A percentile compares a stretch with the other conserved stretches of the same genome.
phyloP scores from a whole-genome alignment of 225 moss, liverwort and hornwort species.

The Sphagnum contortum region DNA sequence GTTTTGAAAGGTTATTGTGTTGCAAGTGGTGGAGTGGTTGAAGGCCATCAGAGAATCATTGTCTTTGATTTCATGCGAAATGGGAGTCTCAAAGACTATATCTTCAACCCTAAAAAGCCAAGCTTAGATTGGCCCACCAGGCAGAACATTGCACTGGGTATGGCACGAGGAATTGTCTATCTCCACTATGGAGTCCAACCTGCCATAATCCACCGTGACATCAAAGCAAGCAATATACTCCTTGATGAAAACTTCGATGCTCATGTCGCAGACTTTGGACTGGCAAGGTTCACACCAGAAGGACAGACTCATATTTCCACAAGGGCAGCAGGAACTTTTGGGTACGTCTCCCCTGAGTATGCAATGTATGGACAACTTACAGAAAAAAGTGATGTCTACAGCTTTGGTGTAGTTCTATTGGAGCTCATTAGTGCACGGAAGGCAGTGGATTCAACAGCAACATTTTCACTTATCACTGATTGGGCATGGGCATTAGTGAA shows the following conservation, averaged over 20 bases:
- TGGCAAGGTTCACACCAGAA: constrained; percentile 52
- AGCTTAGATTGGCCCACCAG: constrained; percentile 55
- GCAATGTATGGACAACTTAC: constrained; percentile 66
- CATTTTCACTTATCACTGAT: constrained; percentile 44
- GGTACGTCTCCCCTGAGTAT: constrained; percentile 77
- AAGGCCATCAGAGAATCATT: constrained; percentile 75
- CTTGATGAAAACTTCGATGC: constrained; percentile 56
- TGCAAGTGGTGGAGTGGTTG: constrained; percentile 34
- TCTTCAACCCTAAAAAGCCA: constrained; percentile 33
- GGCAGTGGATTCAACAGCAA: constrained; percentile 24
- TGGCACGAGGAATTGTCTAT: constrained; percentile 65
- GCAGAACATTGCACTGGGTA: constrained; percentile 43
- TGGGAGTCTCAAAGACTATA: constrained; percentile 63
- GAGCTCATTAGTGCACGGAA: constrained; percentile 76
- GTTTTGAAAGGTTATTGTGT: constrained; percentile 65
- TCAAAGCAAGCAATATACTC: constrained; percentile 72
- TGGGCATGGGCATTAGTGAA: constrained; percentile 81
- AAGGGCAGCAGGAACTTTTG: constrained; percentile 56
- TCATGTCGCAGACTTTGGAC: constrained; percentile 66
- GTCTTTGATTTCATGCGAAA: constrained; percentile 64
- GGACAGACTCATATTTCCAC: constrained; percentile 44
- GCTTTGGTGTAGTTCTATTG: constrained; percentile 81
- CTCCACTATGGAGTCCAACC: constrained; percentile 61
- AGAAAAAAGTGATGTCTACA: constrained; percentile 77
- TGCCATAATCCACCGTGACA: constrained; percentile 68